Percentiles rank a stretch among this genome's conserved stretches.
phyloP scores from a whole-genome alignment of 2,329 filamentous ascomycete genomes.

The Aspergillus pseudoviridinutans region DNA sequence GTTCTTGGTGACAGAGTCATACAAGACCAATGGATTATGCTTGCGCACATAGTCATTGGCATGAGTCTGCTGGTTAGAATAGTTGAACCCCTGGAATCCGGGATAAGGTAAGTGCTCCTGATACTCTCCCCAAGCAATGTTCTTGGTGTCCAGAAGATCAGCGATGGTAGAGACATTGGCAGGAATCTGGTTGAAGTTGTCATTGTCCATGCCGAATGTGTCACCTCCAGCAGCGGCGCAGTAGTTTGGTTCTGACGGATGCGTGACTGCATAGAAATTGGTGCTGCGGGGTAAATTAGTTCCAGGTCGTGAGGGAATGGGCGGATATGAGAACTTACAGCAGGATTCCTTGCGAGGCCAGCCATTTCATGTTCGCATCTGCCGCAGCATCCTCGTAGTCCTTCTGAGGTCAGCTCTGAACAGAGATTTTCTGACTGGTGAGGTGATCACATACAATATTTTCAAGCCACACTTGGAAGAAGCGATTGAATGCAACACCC shows the following conservation, averaged over 20 bases:
- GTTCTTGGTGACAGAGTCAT: constrained; percentile 58
- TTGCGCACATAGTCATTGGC: constrained; percentile 78
- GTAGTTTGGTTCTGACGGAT: constrained; percentile 75
- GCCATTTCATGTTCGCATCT: constrained; percentile 45
- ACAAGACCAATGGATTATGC: constrained; percentile 67
- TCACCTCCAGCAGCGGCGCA: constrained; percentile 65
- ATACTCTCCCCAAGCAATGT: constrained; percentile 68
- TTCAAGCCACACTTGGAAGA: constrained; percentile 72
- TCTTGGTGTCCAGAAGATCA: constrained; percentile 64
- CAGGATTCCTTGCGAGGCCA: constrained; percentile 51
- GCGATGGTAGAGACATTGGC: constrained; percentile 62
- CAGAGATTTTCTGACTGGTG: neutral
- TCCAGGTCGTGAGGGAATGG: neutral
- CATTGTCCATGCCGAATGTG: constrained; percentile 69
- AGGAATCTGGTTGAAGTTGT: constrained; percentile 58
- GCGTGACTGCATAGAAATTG: constrained; percentile 61
- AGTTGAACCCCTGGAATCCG: constrained; percentile 64
- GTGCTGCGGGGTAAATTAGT: constrained; percentile 43
- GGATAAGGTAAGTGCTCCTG: constrained; percentile 74
- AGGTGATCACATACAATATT: constrained; percentile 59
- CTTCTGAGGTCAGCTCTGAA: constrained; percentile 47
- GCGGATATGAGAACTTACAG: constrained; percentile 65
- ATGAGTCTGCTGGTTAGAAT: constrained; percentile 56
- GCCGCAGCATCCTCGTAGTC: constrained; percentile 60
- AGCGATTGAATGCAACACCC: constrained; percentile 45